These are phyloP conservation scores for Lepiota subincarnata DNA, from an alignment of 768 basidiomycete species.

Conservation along the genomic window DNA sequence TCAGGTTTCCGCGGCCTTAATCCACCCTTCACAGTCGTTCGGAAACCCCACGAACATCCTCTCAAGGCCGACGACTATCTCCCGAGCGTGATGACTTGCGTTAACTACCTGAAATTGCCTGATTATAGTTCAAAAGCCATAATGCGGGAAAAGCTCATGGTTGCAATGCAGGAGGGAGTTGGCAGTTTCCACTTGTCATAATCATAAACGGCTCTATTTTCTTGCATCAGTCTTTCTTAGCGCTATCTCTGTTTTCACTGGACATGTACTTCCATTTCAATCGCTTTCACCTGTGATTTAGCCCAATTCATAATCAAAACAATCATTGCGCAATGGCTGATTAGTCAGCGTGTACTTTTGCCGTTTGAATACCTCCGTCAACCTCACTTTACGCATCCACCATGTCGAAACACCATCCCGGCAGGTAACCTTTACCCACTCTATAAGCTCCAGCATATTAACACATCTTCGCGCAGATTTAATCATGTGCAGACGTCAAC, in stretches of 20 bases:
- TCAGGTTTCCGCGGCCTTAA: constrained; percentile 92
- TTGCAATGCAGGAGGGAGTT: constrained; percentile 90
- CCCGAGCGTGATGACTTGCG: constrained; percentile 98
- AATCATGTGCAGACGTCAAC: constrained; percentile 97
- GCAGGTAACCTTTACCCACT: constrained; percentile 28
- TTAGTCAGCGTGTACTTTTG: not conserved
- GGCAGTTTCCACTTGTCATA: constrained; percentile 97
- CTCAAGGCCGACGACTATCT: constrained; percentile 91
- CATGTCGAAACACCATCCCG: constrained; percentile 93
- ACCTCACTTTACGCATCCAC: constrained; percentile 7
- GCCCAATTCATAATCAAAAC: constrained; percentile 7
- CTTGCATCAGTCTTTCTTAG: constrained; percentile 10
- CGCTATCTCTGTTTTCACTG: not conserved
- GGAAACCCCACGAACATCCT: constrained; percentile 92
- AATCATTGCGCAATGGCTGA: not conserved
- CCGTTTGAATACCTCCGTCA: too few relatives aligned
- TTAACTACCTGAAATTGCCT: constrained; percentile 93
- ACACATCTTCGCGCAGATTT: constrained; percentile 54
- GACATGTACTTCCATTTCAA: constrained; percentile 11
- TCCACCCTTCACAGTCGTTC: constrained; percentile 92
- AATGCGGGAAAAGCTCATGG: constrained; percentile 76
- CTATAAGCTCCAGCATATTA: constrained; percentile 8
- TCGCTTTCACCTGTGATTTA: constrained; percentile 5
- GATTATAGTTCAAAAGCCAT: constrained; percentile 88
- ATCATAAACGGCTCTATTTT: constrained; percentile 19